phyloP scores from a whole-genome alignment of 257 asterid genomes.

The Penstemon eatonii region DNA sequence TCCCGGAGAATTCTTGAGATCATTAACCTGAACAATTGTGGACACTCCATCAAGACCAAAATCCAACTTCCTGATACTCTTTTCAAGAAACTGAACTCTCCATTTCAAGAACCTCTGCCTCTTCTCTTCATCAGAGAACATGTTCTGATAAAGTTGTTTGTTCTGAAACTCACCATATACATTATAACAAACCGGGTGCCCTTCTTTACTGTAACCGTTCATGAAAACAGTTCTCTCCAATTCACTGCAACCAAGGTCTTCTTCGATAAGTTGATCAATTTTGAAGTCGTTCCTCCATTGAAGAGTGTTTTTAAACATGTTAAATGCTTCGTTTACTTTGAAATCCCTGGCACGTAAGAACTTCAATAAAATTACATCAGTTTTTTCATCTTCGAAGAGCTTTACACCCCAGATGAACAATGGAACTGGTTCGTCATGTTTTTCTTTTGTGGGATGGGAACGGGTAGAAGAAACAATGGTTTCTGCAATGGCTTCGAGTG shows the following conservation, averaged over 20 bases:
- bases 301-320: slow-evolving; percentile 32
- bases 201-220: slow-evolving; percentile 38
- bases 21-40: slow-evolving; percentile 38
- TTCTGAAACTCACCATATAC: slow-evolving; percentile 41
- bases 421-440: slow-evolving; percentile 11
- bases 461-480: slow-evolving; percentile 25
- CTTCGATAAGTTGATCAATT: slow-evolving; percentile 21
- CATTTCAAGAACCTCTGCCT: slow-evolving; percentile 35
- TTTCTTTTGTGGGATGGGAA: slow-evolving; percentile 4
- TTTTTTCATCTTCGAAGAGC: slow-evolving; percentile 36
- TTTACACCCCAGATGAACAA: slow-evolving; percentile 38
- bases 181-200: slow-evolving; percentile 43
- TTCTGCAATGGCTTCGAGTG: slow-evolving; percentile 38
- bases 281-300: slow-evolving; percentile 38
- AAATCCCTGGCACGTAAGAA: slow-evolving; percentile 42
- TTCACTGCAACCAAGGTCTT: slow-evolving; percentile 22
- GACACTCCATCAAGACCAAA: slow-evolving; percentile 29
- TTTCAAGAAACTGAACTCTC: slow-evolving; percentile 39
- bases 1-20: slow-evolving; percentile 40
- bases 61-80: slow-evolving; percentile 36
- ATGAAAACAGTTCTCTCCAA: slow-evolving; percentile 33
- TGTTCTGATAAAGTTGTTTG: slow-evolving; percentile 25
- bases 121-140: slow-evolving; percentile 38
- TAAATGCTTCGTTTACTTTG: slow-evolving; percentile 33
- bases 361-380: slow-evolving; percentile 33